These are phyloP conservation scores for Citrus hindsii DNA, from an alignment of 345 rosid genomes.

Conservation along the genomic window DNA sequence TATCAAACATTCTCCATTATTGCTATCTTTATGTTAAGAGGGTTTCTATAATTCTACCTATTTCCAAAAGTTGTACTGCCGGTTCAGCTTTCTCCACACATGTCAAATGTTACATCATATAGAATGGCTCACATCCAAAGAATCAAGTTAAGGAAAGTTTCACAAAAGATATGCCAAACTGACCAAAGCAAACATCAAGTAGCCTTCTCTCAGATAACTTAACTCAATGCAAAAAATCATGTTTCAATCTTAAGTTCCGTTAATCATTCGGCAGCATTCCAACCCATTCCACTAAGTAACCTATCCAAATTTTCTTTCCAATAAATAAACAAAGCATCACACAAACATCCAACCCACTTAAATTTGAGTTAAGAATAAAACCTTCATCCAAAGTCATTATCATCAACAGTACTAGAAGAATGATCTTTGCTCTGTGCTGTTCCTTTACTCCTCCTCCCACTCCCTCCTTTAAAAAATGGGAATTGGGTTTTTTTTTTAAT, in stretches of 20 bases:
- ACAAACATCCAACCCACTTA: not conserved
- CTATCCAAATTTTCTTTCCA: not conserved
- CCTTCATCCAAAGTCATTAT: slow-evolving; percentile 17
- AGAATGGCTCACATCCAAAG: not conserved
- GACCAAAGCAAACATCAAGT: not conserved
- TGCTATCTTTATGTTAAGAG: not conserved
- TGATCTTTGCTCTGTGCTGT: slow-evolving; percentile 59
- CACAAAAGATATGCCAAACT: not conserved
- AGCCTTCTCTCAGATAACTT: not conserved
- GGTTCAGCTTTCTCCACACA: not conserved
- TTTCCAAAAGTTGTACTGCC: not conserved
- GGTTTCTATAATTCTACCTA: not conserved
- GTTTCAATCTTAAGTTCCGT: not conserved
- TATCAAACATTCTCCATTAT: no score
- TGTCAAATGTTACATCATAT: not conserved
- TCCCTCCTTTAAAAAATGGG: slow-evolving; percentile 25
- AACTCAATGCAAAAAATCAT: not conserved
- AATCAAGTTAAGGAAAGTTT: not conserved
- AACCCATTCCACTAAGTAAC: not conserved
- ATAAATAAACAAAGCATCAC: not conserved
- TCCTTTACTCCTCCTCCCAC: slow-evolving; percentile 62
- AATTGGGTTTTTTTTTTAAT: not conserved
- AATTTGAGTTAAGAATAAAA: not conserved
- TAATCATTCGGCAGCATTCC: not conserved
- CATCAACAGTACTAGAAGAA: slow-evolving; percentile 42